phyloP scores from a whole-genome alignment of 768 basidiomycete species.

The Rhizopogon sp. region DNA sequence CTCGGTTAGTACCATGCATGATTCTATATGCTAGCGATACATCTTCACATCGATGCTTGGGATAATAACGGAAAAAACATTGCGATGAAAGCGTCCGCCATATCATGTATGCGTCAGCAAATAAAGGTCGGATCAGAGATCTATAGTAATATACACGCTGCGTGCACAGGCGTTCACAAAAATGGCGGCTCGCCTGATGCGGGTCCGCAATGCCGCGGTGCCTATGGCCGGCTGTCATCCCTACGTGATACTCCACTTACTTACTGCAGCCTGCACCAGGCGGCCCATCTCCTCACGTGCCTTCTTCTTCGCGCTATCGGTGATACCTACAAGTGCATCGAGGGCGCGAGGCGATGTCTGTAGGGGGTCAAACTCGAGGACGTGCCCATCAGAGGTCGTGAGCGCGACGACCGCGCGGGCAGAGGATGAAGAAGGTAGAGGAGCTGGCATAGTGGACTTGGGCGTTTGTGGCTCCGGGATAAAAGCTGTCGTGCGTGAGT shows the following conservation, averaged over 20 bases:
- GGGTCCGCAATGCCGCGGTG: background rate
- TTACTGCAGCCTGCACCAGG: constrained; percentile 66
- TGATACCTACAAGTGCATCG: constrained; percentile 73
- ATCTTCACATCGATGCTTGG: background rate
- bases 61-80: background rate
- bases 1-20: too few relatives aligned
- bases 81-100: background rate
- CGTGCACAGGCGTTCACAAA: background rate
- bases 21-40: background rate
- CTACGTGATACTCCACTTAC: constrained; percentile 66
- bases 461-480: constrained; percentile 10
- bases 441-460: background rate
- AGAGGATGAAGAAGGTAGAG: constrained; percentile 6
- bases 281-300: constrained; percentile 72
- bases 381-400: constrained; percentile 74
- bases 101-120: background rate
- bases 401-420: constrained; percentile 66
- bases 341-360: constrained; percentile 65
- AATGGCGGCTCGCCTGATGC: background rate
- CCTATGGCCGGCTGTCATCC: background rate
- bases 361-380: constrained; percentile 84
- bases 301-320: constrained; percentile 78
- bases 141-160: background rate
- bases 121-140: background rate
- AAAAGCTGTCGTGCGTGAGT: constrained; percentile 26